These are phyloP conservation scores for Populus simonii DNA, from an alignment of 345 rosid genomes.

Conservation along the genomic window DNA sequence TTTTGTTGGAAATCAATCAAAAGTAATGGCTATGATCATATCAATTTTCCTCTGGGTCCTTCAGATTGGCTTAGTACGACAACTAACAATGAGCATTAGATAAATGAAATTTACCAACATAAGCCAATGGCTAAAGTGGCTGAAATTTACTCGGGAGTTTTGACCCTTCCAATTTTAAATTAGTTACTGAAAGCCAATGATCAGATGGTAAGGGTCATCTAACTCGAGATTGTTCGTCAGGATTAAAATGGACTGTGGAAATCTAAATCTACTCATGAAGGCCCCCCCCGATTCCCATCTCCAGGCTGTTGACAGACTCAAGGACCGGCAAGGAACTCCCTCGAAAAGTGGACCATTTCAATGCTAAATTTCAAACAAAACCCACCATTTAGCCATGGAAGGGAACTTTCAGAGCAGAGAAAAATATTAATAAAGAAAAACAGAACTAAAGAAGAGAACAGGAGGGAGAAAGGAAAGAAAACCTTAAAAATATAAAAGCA, in stretches of 20 bases:
- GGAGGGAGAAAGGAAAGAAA: background rate
- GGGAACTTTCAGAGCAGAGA: background rate
- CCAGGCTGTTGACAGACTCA: background rate
- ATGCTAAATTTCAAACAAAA: constrained; percentile 1
- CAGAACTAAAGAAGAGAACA: background rate
- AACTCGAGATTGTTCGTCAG: constrained; percentile 23
- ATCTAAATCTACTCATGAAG: background rate
- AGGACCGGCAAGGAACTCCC: background rate
- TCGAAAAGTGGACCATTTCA: background rate
- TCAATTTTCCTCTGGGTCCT: background rate
- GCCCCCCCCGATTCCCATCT: constrained; percentile 1
- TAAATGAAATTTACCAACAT: too few relatives aligned
- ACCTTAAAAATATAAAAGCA: background rate
- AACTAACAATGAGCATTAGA: background rate
- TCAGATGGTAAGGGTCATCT: constrained; percentile 32
- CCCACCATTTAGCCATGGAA: background rate
- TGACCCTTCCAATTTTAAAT: background rate
- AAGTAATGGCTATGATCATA: background rate
- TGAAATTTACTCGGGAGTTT: background rate
- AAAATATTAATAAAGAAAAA: background rate
- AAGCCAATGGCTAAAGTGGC: too few relatives aligned
- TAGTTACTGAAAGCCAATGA: constrained; percentile 25
- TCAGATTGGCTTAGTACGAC: background rate
- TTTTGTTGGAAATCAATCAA: background rate
- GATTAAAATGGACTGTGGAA: background rate